A percentile compares a stretch with the other conserved stretches of the same genome.
Evolutionary conservation across 352 stramenopile genomes (phyloP).

Genomic region (Globisporangium alternatum): DNA sequence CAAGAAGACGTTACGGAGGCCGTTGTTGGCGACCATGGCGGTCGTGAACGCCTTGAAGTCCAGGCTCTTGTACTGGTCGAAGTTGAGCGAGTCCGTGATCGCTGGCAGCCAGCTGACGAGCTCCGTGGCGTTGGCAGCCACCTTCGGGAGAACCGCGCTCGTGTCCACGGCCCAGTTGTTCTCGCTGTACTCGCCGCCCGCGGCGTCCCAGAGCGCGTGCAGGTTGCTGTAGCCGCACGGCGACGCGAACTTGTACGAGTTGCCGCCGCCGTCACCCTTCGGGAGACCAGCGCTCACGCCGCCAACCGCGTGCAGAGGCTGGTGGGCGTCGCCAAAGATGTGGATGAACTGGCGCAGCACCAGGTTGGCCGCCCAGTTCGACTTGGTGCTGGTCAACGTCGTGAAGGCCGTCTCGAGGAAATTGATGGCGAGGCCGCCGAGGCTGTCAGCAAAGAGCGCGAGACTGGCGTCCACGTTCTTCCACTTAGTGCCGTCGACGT

Average conservation of each 20-base stretch:
- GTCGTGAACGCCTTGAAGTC: conserved; percentile 34
- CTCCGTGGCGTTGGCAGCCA: conserved; percentile 41
- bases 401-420: conserved; percentile 43
- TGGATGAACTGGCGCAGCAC: conserved; percentile 69
- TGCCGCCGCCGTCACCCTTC: conserved; percentile 50
- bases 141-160: background rate
- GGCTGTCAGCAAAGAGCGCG: conserved; percentile 45
- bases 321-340: conserved; percentile 61
- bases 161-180: conserved; percentile 51
- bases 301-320: conserved; percentile 52
- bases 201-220: conserved; percentile 62
- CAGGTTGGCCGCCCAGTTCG: conserved; percentile 58
- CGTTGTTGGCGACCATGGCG: conserved; percentile 26
- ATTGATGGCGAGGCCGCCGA: conserved; percentile 41
- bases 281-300: conserved; percentile 46
- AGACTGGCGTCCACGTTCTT: conserved; percentile 37
- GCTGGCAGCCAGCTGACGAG: conserved; percentile 35
- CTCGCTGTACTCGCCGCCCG: conserved; percentile 39
- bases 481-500: conserved; percentile 45
- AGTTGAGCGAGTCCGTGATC: conserved; percentile 35
- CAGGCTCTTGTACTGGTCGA: conserved; percentile 34
- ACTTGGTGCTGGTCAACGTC: conserved; percentile 61
- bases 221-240: conserved; percentile 59
- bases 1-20: conserved; percentile 29
- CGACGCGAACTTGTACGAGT: conserved; percentile 48